phyloP scores from a whole-genome alignment of 2,329 filamentous ascomycete species.

The Tolypocladium inflatum region DNA sequence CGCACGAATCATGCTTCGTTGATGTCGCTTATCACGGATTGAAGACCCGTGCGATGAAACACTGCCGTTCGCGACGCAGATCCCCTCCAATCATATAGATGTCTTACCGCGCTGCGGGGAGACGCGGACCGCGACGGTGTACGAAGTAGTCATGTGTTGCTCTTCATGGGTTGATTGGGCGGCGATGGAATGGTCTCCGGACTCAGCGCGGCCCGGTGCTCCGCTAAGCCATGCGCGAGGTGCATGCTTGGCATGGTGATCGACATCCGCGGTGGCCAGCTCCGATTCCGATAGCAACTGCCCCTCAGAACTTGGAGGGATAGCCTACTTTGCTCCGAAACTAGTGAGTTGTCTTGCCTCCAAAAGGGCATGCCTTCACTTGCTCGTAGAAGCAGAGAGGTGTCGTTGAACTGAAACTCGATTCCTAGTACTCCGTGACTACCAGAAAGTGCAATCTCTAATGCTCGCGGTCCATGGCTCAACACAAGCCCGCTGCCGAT shows the following conservation, averaged over 20 bases:
- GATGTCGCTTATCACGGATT: neutral
- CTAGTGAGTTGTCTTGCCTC: neutral
- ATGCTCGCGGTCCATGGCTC: neutral
- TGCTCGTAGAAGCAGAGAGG: neutral
- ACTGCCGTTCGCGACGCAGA: neutral
- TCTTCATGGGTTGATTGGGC: neutral
- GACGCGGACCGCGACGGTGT: neutral
- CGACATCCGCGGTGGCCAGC: too few relatives aligned
- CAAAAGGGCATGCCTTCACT: neutral
- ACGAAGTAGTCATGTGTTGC: neutral
- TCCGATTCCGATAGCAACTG: too few relatives aligned
- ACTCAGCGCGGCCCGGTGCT: neutral
- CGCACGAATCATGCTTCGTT: neutral
- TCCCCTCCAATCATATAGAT: neutral
- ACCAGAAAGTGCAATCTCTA: neutral
- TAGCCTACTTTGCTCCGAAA: neutral
- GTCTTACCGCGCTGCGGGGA: neutral
- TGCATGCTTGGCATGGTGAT: neutral
- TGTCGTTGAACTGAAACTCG: neutral
- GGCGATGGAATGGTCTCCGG: neutral
- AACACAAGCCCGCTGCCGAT: slow-evolving; percentile 7
- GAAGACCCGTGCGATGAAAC: neutral
- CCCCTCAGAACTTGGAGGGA: neutral
- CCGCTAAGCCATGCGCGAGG: neutral
- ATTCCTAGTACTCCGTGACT: neutral